Evolutionary conservation across 2,329 filamentous ascomycete species (phyloP), one percentile per base, ranked within the genome.

Genomic region (Cladosporium colombiae): DNA sequence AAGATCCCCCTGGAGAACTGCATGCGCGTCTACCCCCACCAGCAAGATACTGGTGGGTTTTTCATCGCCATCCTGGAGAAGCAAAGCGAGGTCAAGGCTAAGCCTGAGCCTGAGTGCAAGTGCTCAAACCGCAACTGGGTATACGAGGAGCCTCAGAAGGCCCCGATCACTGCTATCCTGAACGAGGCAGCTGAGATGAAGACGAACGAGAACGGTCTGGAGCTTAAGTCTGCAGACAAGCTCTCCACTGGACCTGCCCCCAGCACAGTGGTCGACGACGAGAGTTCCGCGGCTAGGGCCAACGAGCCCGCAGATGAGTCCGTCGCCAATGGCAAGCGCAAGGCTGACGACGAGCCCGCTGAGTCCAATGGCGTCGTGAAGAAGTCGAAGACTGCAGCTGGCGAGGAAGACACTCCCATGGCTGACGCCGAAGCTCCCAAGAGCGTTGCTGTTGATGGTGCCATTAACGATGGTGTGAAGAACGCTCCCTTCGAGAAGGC

Each of bases 31-130:
- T 99, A 98, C 77, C 91, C 93, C 37, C 95, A 99, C 78, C 85
- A 93, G 75, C 95, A 99, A 79, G 93, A 99, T 73, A 99, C 95
- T 3, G 95, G 95, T 65, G 94, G 91, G 25, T 99, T 99, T 84
- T 99, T 99, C 81, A 97, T 99, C 76, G 90, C 93, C 0, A 93
- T 97, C 0, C 81, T 99, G 21, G 91, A 97, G 82, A 99, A 99
- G 84, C 89, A 89, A 76, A 86, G 87, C 29, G 95, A 97, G 70
- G 93, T 96, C 77, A 90, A 86, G 76, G 90, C 89, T 10, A 91
- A 86, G 77, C 88, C 89, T 25, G 91, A 95, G 78, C 84, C 85
- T 5, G 82, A 84, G 65, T 76, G 79, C 64, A 86, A 85, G 74
- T 74, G 72, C 60, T 68, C 67, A 25, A 74, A 75, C 66, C 74